Base-by-base conservation (phyloP, 768 basidiomycete species). In the Trametes maxima region DNA sequence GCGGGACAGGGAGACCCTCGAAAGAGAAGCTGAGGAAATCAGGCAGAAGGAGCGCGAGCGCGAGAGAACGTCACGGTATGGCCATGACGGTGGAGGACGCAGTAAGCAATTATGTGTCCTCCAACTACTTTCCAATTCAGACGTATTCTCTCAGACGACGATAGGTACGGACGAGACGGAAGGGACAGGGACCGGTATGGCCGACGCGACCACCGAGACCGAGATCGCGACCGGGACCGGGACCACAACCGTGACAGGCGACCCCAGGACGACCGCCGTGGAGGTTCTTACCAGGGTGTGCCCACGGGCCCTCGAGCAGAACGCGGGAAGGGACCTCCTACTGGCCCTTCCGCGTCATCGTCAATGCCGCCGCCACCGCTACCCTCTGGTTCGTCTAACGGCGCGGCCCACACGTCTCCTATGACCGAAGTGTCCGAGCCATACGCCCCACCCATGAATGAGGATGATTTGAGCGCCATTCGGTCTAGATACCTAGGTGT, bases 401-500 rank as follows among this genome's bases (percentile, higher is more conserved):
- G 55, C 25, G 47, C 33, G 46, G 25, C 55, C 40, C 54, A 62
- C 50, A 43, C 59, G 52, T 45, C 65, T 24, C 52, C 69, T 22
- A 73, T 75, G 19, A 71, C 77, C 11, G 77, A 77, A 17, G 71
- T 78, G 2, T 77, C 78, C 5, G 72, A 76, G 10, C 63, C 76
- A 5, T 82, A 77, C 58, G 77, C 78, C 13, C 81, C 91, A 1
- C 85, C 87, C 4, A 90, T 94, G 87, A 86, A 90, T 0, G 88
- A 90, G 50, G 83, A 79, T 49, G 95, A 96, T 70, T 80, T 96
- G 7, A 79, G 80, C 0, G 91, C 89, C 0, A 89, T 98, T 67
- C 89, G 94, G 8, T 92, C 95, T 22, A 86, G 96, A 39, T 98
- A 99, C 73, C 87, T 99, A 35, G 97, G 97, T 5, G 90, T 93